These are phyloP conservation scores for Pseudopyrenochaeta lycopersici DNA, from an alignment of 2,329 filamentous ascomycete genomes.

Conservation along the genomic window DNA sequence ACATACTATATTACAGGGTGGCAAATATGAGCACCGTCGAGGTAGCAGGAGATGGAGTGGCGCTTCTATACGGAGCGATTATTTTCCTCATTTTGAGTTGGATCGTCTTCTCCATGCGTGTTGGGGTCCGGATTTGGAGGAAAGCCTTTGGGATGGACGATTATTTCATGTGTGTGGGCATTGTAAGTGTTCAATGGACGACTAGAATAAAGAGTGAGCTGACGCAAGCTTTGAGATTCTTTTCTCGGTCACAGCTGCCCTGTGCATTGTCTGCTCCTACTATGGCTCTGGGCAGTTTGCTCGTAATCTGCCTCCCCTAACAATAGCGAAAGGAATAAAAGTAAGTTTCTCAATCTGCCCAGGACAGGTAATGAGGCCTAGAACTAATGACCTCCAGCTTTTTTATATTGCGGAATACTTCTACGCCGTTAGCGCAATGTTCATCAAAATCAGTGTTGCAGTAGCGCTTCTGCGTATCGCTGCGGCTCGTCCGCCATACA, in stretches of 20 bases:
- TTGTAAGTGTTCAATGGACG: not conserved
- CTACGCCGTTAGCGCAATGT: constrained; percentile 27
- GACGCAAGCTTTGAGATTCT: constrained; percentile 15
- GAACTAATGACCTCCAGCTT: constrained; percentile 3
- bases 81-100: constrained; percentile 26
- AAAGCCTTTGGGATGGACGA: constrained; percentile 24
- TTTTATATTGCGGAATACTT: constrained; percentile 34
- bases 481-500: not conserved
- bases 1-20: not conserved
- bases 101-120: constrained; percentile 26
- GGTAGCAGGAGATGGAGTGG: constrained; percentile 26
- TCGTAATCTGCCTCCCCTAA: constrained; percentile 11
- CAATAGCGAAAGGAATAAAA: not conserved
- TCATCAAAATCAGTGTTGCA: constrained; percentile 31
- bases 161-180: constrained; percentile 25
- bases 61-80: constrained; percentile 24
- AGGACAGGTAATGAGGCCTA: too few relatives aligned
- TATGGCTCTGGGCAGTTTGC: constrained; percentile 29
- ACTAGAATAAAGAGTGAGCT: not conserved
- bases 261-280: constrained; percentile 28
- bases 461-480: constrained; percentile 29
- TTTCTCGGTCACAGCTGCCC: constrained; percentile 26
- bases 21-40: constrained; percentile 21
- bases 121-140: constrained; percentile 26
- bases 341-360: too few relatives aligned